Conservation (phyloP, 129 eudicot genomes). For the Flaveria robusta region DNA sequence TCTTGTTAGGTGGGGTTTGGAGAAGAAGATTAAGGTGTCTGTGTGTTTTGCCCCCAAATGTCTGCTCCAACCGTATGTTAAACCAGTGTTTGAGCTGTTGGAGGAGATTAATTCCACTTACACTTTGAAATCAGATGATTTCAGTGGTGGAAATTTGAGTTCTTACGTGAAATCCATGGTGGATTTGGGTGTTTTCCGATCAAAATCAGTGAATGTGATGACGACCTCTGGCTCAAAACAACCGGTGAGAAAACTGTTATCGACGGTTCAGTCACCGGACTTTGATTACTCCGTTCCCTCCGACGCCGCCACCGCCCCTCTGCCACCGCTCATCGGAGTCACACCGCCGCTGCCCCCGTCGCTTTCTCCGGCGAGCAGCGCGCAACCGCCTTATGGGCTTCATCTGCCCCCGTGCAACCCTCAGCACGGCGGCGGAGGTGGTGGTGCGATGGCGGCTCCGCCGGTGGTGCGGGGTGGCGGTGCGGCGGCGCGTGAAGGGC, state of each 20-base stretch:
- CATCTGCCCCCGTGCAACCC: constrained; percentile 76
- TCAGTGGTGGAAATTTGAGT: constrained; percentile 18
- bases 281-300: constrained; percentile 32
- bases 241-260: constrained; percentile 54
- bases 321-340: constrained; percentile 60
- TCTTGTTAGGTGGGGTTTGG: constrained; percentile 89
- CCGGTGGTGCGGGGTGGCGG: constrained; percentile 1
- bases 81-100: constrained; percentile 50
- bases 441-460: constrained; percentile 1
- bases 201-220: constrained; percentile 33
- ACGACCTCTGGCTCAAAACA: constrained; percentile 16
- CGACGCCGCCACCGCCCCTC: constrained; percentile 47
- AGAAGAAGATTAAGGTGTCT: constrained; percentile 60
- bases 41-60: constrained; percentile 54
- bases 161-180: constrained; percentile 44
- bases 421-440: constrained; percentile 4
- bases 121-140: constrained; percentile 38
- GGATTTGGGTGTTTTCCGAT: constrained; percentile 38
- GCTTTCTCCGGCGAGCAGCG: constrained; percentile 39
- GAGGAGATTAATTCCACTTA: constrained; percentile 56
- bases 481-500: constrained; percentile 12
- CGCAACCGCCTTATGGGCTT: constrained; percentile 44
- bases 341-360: constrained; percentile 33
- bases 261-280: constrained; percentile 7
- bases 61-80: constrained; percentile 29